These are phyloP conservation scores for Ganoderma sinense DNA, from an alignment of 1,284 basidiomycete genomes.

Conservation along the genomic window DNA sequence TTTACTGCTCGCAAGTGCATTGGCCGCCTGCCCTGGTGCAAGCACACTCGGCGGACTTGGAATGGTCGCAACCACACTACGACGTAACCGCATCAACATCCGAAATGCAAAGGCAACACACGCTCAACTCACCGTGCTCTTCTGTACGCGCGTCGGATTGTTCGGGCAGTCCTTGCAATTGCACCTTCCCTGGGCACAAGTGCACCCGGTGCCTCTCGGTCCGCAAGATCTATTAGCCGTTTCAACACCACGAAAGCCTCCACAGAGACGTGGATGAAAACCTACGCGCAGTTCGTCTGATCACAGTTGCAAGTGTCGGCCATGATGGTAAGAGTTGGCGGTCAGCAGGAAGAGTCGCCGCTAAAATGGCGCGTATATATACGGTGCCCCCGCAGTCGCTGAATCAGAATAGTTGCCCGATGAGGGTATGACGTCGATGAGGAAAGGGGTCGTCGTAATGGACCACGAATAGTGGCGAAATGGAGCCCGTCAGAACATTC, in stretches of 20 bases:
- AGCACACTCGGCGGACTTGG: conserved; percentile 10
- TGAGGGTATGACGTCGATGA: not conserved
- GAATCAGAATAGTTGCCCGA: not conserved
- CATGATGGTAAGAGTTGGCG: conserved; percentile 11
- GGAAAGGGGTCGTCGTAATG: not conserved
- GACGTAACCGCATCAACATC: not conserved
- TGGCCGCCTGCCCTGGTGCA: conserved; percentile 17
- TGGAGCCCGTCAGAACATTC: not conserved
- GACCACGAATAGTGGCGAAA: not conserved
- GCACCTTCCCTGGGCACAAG: conserved; percentile 38
- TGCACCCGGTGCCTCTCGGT: conserved; percentile 34
- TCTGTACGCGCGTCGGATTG: conserved; percentile 18
- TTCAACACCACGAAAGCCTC: no score
- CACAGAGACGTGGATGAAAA: not conserved
- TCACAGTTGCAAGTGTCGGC: conserved; percentile 36
- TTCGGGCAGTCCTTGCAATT: conserved; percentile 39
- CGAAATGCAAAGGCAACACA: not conserved
- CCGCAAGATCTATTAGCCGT: conserved; percentile 35
- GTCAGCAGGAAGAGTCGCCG: not conserved
- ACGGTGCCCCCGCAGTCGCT: not conserved
- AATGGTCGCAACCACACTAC: conserved; percentile 20
- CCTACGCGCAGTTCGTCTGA: conserved; percentile 37
- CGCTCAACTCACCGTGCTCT: conserved; percentile 3
- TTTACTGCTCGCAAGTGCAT: conserved; percentile 17
- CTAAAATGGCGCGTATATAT: not conserved